phyloP scores from a whole-genome alignment of 495 filamentous ascomycete genomes.

The Cetradonia linearis region DNA sequence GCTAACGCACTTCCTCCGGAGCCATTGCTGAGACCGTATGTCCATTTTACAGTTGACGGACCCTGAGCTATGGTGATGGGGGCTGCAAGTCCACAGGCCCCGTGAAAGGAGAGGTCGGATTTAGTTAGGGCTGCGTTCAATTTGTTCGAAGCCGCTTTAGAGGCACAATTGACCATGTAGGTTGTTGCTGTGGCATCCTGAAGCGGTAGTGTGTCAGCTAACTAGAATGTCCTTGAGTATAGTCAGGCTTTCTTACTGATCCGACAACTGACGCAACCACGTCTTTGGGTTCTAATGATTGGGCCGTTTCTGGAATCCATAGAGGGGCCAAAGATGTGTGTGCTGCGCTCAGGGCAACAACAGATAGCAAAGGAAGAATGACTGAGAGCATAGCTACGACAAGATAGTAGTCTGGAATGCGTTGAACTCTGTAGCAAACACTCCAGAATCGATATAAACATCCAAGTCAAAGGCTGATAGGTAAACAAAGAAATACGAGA shows the following conservation, averaged over 20 bases:
- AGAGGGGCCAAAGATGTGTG: neutral
- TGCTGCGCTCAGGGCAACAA: constrained; percentile 7
- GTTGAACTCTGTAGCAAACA: too few species aligned
- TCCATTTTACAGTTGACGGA: constrained; percentile 5
- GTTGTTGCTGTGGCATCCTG: constrained; percentile 7
- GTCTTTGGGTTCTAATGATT: neutral
- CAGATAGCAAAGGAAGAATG: constrained; percentile 1
- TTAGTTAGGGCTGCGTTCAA: neutral
- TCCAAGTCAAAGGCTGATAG: neutral
- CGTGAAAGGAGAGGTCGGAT: too few species aligned
- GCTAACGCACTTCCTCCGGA: neutral
- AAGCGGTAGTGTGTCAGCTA: neutral
- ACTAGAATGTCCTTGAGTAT: too few species aligned
- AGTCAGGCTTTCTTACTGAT: neutral
- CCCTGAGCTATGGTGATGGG: constrained; percentile 9
- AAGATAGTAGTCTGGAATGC: too few species aligned
- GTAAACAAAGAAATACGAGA: neutral
- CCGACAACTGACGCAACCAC: constrained; percentile 11
- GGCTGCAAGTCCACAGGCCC: neutral
- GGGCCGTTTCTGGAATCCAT: neutral
- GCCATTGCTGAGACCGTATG: neutral
- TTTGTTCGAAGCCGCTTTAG: neutral
- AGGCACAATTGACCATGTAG: constrained; percentile 6
- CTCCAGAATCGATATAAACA: neutral
- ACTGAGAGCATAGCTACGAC: neutral